Evolutionary conservation across 2,329 filamentous ascomycete genomes (phyloP).

Genomic region (Tolypocladium tropicale): DNA sequence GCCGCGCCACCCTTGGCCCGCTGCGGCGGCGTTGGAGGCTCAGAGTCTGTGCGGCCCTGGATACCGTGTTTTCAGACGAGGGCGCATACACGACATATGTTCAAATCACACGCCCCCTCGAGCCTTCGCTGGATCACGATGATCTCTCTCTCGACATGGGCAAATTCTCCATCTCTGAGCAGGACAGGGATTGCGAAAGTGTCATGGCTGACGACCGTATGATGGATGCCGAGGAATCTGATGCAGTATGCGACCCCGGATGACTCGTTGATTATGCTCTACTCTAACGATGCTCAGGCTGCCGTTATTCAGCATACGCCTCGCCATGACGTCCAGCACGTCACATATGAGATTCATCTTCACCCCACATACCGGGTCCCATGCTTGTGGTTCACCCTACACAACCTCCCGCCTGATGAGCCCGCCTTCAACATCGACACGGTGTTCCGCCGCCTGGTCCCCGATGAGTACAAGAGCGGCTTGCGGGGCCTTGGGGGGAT

Average conservation of each 20-base stretch:
- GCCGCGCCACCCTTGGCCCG: constrained; percentile 45
- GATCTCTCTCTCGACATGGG: constrained; percentile 37
- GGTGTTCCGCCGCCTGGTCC: constrained; percentile 62
- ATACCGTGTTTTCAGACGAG: constrained; percentile 29
- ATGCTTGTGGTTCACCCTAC: constrained; percentile 65
- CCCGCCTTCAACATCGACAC: constrained; percentile 53
- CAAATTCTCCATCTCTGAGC: constrained; percentile 31
- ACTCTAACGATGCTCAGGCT: constrained; percentile 22
- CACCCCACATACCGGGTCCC: constrained; percentile 68
- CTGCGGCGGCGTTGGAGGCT: constrained; percentile 45
- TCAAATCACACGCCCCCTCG: constrained; percentile 45
- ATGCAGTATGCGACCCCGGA: constrained; percentile 30
- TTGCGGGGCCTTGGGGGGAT: constrained; percentile 53
- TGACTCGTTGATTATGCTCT: constrained; percentile 8
- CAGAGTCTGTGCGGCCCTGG: constrained; percentile 39
- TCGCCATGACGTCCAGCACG: constrained; percentile 30
- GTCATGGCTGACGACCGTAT: constrained; percentile 32
- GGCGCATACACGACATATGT: constrained; percentile 41
- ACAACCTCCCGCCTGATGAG: constrained; percentile 44
- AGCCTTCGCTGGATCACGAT: constrained; percentile 29
- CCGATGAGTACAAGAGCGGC: constrained; percentile 49
- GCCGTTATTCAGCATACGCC: constrained; percentile 22
- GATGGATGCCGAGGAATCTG: constrained; percentile 39
- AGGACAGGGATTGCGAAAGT: constrained; percentile 7
- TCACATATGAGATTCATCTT: constrained; percentile 64